These are phyloP conservation scores for Mycocalia duriaeana DNA, from an alignment of 1,284 basidiomycete species.

Conservation along the genomic window DNA sequence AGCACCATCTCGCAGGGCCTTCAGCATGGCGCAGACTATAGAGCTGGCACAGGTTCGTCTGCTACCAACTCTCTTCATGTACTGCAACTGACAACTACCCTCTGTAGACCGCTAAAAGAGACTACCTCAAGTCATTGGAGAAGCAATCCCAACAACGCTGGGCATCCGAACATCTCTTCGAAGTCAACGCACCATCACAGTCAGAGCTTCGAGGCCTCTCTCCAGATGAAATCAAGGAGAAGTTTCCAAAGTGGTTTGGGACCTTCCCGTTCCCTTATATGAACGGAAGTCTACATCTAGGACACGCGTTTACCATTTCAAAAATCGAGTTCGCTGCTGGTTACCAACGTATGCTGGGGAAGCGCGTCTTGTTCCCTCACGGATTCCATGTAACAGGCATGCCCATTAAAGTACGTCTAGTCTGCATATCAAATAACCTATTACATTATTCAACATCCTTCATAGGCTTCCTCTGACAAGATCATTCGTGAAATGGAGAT, in stretches of 20 bases:
- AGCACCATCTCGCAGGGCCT: conserved; percentile 18
- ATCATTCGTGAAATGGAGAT: conserved; percentile 96
- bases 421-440: conserved; percentile 1
- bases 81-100: conserved; percentile 4
- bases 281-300: conserved; percentile 96
- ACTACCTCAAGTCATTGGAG: conserved; percentile 81
- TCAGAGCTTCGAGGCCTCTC: conserved; percentile 64
- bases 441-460: conserved; percentile 3
- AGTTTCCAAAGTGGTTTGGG: conserved; percentile 95
- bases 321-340: conserved; percentile 98
- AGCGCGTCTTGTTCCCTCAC: conserved; percentile 91
- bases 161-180: conserved; percentile 71
- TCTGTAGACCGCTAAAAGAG: conserved; percentile 85
- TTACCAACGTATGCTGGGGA: conserved; percentile 93
- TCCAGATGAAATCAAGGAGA: conserved; percentile 56
- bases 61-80: conserved; percentile 1
- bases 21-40: conserved; percentile 47
- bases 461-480: conserved; percentile 90
- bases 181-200: conserved; percentile 75
- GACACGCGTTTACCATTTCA: conserved; percentile 97
- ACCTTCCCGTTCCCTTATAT: conserved; percentile 97
- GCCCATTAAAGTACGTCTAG: conserved; percentile 89
- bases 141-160: conserved; percentile 81
- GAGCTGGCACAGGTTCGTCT: conserved; percentile 47
- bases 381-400: conserved; percentile 97